phyloP scores from a whole-genome alignment of 192 early-diverging fungal genomes.

The Backusella australiensis region DNA sequence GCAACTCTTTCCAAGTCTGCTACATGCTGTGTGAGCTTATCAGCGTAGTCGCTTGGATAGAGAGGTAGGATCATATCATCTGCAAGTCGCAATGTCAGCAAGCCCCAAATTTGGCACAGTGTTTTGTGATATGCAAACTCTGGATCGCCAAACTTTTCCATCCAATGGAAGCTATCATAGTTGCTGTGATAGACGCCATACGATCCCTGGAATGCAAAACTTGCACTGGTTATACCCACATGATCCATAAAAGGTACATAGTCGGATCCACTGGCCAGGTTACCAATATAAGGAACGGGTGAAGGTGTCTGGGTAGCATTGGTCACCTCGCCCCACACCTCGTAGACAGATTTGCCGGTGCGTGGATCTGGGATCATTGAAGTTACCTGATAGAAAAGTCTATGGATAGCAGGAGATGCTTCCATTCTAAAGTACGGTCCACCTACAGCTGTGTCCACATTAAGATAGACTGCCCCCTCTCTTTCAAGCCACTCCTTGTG shows the following conservation, averaged over 20 bases:
- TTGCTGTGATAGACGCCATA: slow-evolving; percentile 64
- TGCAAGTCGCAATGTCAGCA: slow-evolving; percentile 41
- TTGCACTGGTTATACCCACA: slow-evolving; percentile 56
- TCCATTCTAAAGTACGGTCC: slow-evolving; percentile 47
- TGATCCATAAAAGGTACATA: slow-evolving; percentile 59
- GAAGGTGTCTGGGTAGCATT: background rate
- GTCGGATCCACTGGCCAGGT: slow-evolving; percentile 54
- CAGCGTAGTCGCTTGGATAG: slow-evolving; percentile 42
- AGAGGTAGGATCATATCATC: slow-evolving; percentile 41
- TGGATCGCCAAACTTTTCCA: slow-evolving; percentile 58
- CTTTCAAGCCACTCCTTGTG: slow-evolving; percentile 54
- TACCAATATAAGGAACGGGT: slow-evolving; percentile 17
- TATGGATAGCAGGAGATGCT: slow-evolving; percentile 52
- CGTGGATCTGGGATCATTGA: slow-evolving; percentile 44
- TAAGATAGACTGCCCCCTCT: slow-evolving; percentile 57
- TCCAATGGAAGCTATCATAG: slow-evolving; percentile 60
- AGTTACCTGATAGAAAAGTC: slow-evolving; percentile 50
- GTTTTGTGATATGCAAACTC: slow-evolving; percentile 50
- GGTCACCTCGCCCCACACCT: slow-evolving; percentile 39
- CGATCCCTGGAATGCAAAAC: slow-evolving; percentile 49
- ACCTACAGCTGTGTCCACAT: slow-evolving; percentile 54
- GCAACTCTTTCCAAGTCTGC: background rate
- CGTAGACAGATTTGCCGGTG: slow-evolving; percentile 46
- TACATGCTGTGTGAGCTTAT: slow-evolving; percentile 35
- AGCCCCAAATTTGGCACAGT: slow-evolving; percentile 44